Conservation (phyloP, 2,329 filamentous ascomycete genomes). For the Penicillium sp. region DNA sequence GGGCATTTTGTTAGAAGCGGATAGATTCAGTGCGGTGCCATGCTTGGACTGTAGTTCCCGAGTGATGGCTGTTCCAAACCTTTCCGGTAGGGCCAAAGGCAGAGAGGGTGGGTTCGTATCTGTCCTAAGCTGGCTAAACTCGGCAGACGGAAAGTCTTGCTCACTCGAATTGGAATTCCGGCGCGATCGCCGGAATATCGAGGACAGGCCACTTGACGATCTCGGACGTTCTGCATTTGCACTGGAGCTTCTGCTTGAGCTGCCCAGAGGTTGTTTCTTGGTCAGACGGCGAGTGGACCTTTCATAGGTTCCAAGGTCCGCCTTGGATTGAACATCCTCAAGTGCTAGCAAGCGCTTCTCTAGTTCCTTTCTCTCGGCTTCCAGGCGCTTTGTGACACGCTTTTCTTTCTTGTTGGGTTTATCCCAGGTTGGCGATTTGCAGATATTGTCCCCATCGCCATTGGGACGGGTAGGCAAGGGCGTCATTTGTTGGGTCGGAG, state of each 20-base stretch:
- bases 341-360: slow-evolving; percentile 25
- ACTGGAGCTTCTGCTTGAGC: slow-evolving; percentile 32
- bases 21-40: slow-evolving; percentile 18
- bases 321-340: slow-evolving; percentile 20
- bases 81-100: slow-evolving; percentile 27
- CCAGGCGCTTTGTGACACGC: slow-evolving; percentile 31
- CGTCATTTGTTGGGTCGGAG: slow-evolving; percentile 2
- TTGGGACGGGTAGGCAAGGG: slow-evolving; percentile 2
- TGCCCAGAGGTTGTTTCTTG: slow-evolving; percentile 35
- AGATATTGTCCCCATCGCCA: slow-evolving; percentile 12
- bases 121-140: slow-evolving; percentile 2
- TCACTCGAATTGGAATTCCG: slow-evolving; percentile 25
- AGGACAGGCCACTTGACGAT: slow-evolving; percentile 25
- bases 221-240: slow-evolving; percentile 26
- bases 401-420: slow-evolving; percentile 29
- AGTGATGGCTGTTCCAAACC: slow-evolving; percentile 31
- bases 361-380: slow-evolving; percentile 33
- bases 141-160: slow-evolving; percentile 1
- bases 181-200: slow-evolving; percentile 28
- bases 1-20: slow-evolving; percentile 8
- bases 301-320: slow-evolving; percentile 16
- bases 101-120: slow-evolving; percentile 19
- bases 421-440: slow-evolving; percentile 19
- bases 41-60: slow-evolving; percentile 27
- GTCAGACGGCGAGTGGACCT: slow-evolving; percentile 31